phyloP scores from a whole-genome alignment of 1,284 basidiomycete genomes.

The Ganoderma leucocontextum region DNA sequence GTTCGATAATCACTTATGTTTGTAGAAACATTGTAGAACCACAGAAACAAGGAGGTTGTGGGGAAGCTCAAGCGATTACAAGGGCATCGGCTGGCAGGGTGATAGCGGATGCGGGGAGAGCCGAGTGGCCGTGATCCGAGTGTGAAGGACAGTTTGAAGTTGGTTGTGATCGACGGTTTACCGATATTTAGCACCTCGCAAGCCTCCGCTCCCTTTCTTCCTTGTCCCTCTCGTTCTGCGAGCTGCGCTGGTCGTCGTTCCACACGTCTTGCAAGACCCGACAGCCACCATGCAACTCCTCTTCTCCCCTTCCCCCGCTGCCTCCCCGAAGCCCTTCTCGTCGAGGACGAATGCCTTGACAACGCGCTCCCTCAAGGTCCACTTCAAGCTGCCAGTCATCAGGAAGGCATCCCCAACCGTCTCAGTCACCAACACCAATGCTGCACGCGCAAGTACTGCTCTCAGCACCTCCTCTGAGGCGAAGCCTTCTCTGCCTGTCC shows the following conservation, averaged over 20 bases:
- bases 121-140: slow-evolving; percentile 19
- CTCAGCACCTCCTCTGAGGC: slow-evolving; percentile 11
- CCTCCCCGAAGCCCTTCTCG: slow-evolving; percentile 17
- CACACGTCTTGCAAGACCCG: slow-evolving; percentile 24
- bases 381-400: slow-evolving; percentile 30
- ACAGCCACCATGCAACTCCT: slow-evolving; percentile 24
- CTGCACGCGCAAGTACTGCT: slow-evolving; percentile 30
- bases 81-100: slow-evolving; percentile 1
- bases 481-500: slow-evolving; percentile 5
- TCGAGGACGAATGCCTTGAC: slow-evolving; percentile 22
- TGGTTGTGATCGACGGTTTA: slow-evolving; percentile 10
- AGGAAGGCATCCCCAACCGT: slow-evolving; percentile 42
- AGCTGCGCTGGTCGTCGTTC: slow-evolving; percentile 35
- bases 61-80: background rate
- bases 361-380: slow-evolving; percentile 28
- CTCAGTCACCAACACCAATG: slow-evolving; percentile 40
- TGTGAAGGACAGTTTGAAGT: slow-evolving; percentile 12
- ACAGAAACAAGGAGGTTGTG: background rate
- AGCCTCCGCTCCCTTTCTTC: slow-evolving; percentile 3
- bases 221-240: slow-evolving; percentile 21
- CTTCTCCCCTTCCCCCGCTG: slow-evolving; percentile 9
- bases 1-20: background rate
- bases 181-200: slow-evolving; percentile 15
- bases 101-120: background rate
- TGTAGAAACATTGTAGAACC: background rate